phyloP scores from a whole-genome alignment of 306 rosid genomes.

The Vigna reflexopilosa region DNA sequence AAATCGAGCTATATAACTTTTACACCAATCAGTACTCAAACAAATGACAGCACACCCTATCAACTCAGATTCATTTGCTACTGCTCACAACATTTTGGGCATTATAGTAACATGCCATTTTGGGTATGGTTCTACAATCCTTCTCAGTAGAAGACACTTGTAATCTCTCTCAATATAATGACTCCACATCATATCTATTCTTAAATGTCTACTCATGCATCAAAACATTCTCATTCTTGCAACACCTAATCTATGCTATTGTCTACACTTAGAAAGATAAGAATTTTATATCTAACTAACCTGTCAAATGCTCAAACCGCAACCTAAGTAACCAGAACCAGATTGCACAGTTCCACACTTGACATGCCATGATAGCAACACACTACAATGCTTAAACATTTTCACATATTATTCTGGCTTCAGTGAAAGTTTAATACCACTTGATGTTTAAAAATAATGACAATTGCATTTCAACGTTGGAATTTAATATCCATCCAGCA shows the following conservation, averaged over 20 bases:
- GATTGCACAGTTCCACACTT: not conserved
- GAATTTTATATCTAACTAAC: not conserved
- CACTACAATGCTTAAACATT: not conserved
- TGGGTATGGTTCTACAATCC: not conserved
- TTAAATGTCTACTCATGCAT: not conserved
- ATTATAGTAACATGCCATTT: not conserved
- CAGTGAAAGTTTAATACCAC: not conserved
- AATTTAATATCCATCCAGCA: conserved; percentile 8
- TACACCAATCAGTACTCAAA: not conserved
- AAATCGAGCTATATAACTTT: not conserved
- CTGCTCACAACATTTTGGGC: not conserved
- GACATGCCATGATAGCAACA: not conserved
- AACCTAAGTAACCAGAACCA: not conserved
- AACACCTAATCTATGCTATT: not conserved
- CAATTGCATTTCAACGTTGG: not conserved
- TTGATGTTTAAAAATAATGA: not conserved
- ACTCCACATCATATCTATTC: not conserved
- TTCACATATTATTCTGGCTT: not conserved
- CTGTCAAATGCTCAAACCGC: not conserved
- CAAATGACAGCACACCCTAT: not conserved
- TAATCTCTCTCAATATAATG: not conserved
- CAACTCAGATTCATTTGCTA: not conserved
- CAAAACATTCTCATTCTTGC: not conserved
- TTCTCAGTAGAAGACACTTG: not conserved
- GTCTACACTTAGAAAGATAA: not conserved